Base-by-base conservation (phyloP, 2,329 filamentous ascomycete species). In the Hortaea werneckii region DNA sequence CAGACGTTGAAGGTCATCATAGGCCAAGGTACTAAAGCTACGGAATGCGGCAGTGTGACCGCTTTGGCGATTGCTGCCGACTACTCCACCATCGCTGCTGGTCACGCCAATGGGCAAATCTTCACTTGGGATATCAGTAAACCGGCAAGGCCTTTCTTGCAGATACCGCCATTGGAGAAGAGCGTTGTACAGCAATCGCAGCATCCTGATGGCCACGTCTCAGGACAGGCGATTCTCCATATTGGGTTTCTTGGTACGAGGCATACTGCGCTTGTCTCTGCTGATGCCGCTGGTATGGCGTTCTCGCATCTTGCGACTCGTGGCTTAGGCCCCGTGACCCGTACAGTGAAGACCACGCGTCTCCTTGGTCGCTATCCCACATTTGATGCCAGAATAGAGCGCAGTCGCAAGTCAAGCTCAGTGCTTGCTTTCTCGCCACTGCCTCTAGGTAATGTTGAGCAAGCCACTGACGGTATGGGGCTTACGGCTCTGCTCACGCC, bases 301-400 rank as follows among this genome's bases (percentile, higher is more conserved):
- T 98, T 98, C 64, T 95, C 92, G 3, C 94, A 98, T 66, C 76
- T 98, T 7, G 94, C 92, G 7, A 94, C 87, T 7, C 77, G 94
- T 57, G 94, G 92, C 1, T 83, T 94, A 34, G 92, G 92, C 3
- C 78, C 88, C 26, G 76, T 98, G 20, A 88, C 84, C 5, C 79
- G 92, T 47, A 83, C 80, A 0, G 85, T 98, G 40, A 95, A 87
- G 67, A 94, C 87, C 0, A 90, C 85, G 2, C 78, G 94, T 49
- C 89, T 98, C 50, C 70, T 98, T 5, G 92, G 94, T 5, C 79
- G 92, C 43, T 98, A 98, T 67, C 90, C 90, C 0, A 77, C 86
- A 51, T 74, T 80, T 10, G 72, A 79, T 10, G 70, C 75, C n/a
- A 70, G 72, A 38, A 65, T 74, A 1, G 78, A 80, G 45, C 85